Evolutionary conservation across 108 stramenopile genomes (phyloP).

Genomic region (Skeletonema menzelii): DNA sequence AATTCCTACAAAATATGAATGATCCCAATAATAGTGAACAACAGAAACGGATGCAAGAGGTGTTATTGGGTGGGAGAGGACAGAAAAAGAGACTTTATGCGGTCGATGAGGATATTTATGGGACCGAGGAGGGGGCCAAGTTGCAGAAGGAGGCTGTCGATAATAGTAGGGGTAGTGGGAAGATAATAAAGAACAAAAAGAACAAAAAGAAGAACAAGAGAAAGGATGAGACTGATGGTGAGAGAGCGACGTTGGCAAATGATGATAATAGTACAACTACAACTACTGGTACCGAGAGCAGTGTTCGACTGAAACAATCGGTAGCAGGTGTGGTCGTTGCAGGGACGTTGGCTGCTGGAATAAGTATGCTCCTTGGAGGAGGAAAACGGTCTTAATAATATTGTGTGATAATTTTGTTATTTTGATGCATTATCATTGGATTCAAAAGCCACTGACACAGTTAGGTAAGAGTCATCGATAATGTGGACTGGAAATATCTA

Average conservation of each 20-base stretch:
- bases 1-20: constrained; percentile 39
- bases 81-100: constrained; percentile 46
- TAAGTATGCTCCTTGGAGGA: constrained; percentile 42
- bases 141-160: constrained; percentile 34
- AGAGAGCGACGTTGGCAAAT: neutral
- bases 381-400: constrained; percentile 24
- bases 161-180: neutral
- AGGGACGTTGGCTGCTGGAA: constrained; percentile 39
- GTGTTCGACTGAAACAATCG: constrained; percentile 27
- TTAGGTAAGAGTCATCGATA: too few species aligned
- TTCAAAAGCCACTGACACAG: too few species aligned
- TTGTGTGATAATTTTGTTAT: neutral
- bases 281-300: too few species aligned
- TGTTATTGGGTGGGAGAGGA: constrained; percentile 52
- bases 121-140: constrained; percentile 53
- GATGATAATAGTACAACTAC: neutral
- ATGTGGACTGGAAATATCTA: too few species aligned
- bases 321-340: constrained; percentile 32
- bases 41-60: constrained; percentile 43
- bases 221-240: neutral
- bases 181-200: constrained; percentile 3
- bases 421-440: too few species aligned
- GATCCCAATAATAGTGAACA: constrained; percentile 38
- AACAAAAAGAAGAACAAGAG: constrained; percentile 22
- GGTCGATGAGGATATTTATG: constrained; percentile 48